Percentiles rank a stretch among this genome's conserved stretches.
Conservation (phyloP, 1,284 basidiomycete species). For the Serendipita sp. region DNA sequence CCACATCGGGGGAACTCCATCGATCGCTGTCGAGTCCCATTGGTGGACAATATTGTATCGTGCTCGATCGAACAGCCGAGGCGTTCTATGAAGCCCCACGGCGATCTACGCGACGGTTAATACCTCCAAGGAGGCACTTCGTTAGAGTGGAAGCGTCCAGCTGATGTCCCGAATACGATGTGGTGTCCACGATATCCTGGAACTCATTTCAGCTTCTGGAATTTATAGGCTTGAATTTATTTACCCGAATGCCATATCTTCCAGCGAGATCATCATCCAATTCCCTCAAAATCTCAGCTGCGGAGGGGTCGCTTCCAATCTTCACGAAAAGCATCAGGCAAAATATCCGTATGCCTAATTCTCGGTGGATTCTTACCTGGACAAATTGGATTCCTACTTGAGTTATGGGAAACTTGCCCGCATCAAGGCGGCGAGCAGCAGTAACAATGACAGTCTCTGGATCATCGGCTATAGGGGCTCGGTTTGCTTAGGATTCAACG, state of each 20-base stretch:
- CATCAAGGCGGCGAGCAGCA: slow-evolving; percentile 34
- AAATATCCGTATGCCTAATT: neutral
- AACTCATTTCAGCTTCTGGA: slow-evolving; percentile 11
- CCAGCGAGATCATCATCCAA: slow-evolving; percentile 34
- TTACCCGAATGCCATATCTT: slow-evolving; percentile 28
- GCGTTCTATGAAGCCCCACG: neutral
- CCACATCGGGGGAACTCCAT: no score
- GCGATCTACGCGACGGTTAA: slow-evolving; percentile 39
- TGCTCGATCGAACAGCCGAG: neutral
- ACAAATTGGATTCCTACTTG: slow-evolving; percentile 23
- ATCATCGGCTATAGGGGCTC: slow-evolving; percentile 29
- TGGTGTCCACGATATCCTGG: slow-evolving; percentile 52
- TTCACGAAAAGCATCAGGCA: slow-evolving; percentile 17
- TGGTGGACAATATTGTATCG: no score
- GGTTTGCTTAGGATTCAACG: slow-evolving; percentile 7
- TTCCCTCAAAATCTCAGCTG: slow-evolving; percentile 31
- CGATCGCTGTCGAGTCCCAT: no score
- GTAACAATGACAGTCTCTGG: slow-evolving; percentile 34
- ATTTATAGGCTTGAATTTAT: slow-evolving; percentile 10
- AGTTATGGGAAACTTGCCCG: slow-evolving; percentile 30
- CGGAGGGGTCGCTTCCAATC: slow-evolving; percentile 32
- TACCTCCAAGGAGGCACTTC: slow-evolving; percentile 44
- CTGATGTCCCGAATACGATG: slow-evolving; percentile 29
- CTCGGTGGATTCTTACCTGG: slow-evolving; percentile 26
- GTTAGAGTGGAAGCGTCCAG: slow-evolving; percentile 31